Evolutionary conservation across 208 protist species (phyloP).

Genomic region (Wallacemonas sp.): DNA sequence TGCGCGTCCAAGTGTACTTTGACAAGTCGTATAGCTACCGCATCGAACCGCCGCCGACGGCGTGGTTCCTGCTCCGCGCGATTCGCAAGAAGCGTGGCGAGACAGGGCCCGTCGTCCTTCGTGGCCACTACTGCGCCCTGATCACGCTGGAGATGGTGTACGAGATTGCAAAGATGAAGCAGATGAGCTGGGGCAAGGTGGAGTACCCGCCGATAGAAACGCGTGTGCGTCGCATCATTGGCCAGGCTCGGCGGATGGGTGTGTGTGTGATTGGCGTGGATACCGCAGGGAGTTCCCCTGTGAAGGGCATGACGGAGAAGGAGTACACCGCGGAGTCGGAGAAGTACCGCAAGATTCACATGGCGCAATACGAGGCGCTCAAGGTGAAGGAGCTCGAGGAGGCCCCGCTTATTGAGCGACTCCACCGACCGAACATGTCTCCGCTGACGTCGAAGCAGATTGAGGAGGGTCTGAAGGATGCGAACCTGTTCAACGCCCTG

Average conservation of each 20-base stretch:
- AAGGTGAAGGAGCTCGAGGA: conserved; percentile 63
- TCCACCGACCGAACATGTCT: conserved; percentile 70
- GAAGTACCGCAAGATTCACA: conserved; percentile 73
- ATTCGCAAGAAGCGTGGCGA: conserved; percentile 82
- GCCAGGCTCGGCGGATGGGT: conserved; percentile 85
- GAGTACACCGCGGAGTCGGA: conserved; percentile 67
- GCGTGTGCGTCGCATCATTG: conserved; percentile 79
- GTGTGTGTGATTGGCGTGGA: conserved; percentile 89
- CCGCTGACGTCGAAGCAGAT: conserved; percentile 62
- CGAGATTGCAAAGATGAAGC: conserved; percentile 90
- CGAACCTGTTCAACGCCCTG: conserved; percentile 75
- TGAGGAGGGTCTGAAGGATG: conserved; percentile 73
- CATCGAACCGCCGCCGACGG: conserved; percentile 85
- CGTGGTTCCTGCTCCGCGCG: conserved; percentile 81
- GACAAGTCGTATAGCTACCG: conserved; percentile 88
- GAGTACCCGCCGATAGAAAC: conserved; percentile 86
- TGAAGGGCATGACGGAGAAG: conserved; percentile 77
- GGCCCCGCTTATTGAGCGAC: conserved; percentile 79
- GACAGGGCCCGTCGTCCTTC: conserved; percentile 56
- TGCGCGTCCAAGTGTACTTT: conserved; percentile 91
- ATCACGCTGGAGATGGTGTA: conserved; percentile 92
- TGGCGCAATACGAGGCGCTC: conserved; percentile 67
- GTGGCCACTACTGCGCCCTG: conserved; percentile 67
- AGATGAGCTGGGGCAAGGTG: conserved; percentile 64
- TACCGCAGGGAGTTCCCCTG: conserved; percentile 59